Percentiles rank a stretch among this genome's conserved stretches.
These are phyloP conservation scores for Hypericum androsaemum DNA, from an alignment of 345 rosid species.

Conservation along the genomic window DNA sequence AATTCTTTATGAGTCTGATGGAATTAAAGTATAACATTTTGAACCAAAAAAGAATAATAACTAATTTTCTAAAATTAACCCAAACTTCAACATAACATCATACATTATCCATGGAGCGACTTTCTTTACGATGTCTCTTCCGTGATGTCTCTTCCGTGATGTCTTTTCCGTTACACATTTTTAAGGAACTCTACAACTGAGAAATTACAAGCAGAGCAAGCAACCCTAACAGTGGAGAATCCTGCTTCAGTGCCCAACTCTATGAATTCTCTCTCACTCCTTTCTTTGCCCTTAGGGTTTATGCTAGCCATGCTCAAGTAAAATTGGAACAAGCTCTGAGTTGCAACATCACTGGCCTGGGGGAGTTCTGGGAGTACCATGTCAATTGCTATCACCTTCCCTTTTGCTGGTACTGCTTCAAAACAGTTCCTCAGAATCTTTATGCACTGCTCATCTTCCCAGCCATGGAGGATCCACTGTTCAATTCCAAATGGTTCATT, in stretches of 20 bases:
- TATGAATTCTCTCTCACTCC: constrained; percentile 29
- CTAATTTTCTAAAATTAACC: too few species aligned
- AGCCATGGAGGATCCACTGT: constrained; percentile 40
- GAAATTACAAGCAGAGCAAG: constrained; percentile 25
- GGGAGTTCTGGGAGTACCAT: constrained; percentile 35
- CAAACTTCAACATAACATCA: too few species aligned
- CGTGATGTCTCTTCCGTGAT: too few species aligned
- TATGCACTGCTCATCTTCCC: constrained; percentile 31
- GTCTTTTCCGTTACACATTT: too few species aligned
- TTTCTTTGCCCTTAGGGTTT: constrained; percentile 28
- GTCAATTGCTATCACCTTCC: constrained; percentile 41
- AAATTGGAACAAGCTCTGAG: constrained; percentile 28
- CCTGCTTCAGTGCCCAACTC: constrained; percentile 21
- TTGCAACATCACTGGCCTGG: constrained; percentile 14
- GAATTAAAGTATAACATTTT: too few species aligned
- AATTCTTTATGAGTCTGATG: too few species aligned
- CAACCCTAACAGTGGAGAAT: constrained; percentile 11
- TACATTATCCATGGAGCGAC: too few species aligned
- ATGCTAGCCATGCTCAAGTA: constrained; percentile 25
- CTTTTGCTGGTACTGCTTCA: constrained; percentile 24
- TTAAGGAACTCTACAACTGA: constrained; percentile 20
- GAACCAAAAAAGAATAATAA: too few species aligned
- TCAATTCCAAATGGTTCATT: too few species aligned
- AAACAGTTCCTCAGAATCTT: constrained; percentile 39
- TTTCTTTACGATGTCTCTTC: too few species aligned